These are phyloP conservation scores for Trichoderma koningiopsis DNA, from an alignment of 2,329 filamentous ascomycete genomes.

Conservation along the genomic window DNA sequence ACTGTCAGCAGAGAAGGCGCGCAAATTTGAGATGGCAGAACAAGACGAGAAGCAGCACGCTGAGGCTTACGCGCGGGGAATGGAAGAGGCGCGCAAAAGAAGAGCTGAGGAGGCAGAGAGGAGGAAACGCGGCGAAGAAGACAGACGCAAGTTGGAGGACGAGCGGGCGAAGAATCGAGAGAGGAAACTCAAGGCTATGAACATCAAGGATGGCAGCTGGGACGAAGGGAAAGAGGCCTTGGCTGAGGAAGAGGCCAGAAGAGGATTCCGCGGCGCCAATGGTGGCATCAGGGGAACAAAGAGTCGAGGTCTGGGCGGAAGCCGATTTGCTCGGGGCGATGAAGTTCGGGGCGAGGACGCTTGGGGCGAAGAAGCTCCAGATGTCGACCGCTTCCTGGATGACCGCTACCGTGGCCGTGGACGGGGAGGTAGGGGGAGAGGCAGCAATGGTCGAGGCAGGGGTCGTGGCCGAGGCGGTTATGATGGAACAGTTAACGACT, in stretches of 20 bases:
- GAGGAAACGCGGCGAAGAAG: slow-evolving; percentile 54
- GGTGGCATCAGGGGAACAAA: slow-evolving; percentile 45
- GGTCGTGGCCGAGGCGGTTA: slow-evolving; percentile 39
- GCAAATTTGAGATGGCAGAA: slow-evolving; percentile 61
- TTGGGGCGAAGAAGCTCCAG: slow-evolving; percentile 38
- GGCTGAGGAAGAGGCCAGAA: slow-evolving; percentile 45
- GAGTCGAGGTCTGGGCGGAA: slow-evolving; percentile 42
- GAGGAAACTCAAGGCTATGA: slow-evolving; percentile 62
- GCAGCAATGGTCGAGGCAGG: slow-evolving; percentile 38
- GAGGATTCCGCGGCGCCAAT: slow-evolving; percentile 47
- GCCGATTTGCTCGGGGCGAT: slow-evolving; percentile 45
- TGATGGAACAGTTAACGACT: slow-evolving; percentile 32
- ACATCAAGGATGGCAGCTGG: slow-evolving; percentile 57
- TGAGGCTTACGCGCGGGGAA: slow-evolving; percentile 55
- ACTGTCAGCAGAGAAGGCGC: slow-evolving; percentile 58
- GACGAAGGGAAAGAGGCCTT: slow-evolving; percentile 58
- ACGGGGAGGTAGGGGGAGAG: slow-evolving; percentile 37
- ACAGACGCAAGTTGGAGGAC: slow-evolving; percentile 55
- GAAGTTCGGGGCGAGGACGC: slow-evolving; percentile 43
- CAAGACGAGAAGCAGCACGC: slow-evolving; percentile 59
- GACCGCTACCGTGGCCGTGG: slow-evolving; percentile 39
- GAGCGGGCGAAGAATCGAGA: slow-evolving; percentile 63
- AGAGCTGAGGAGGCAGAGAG: slow-evolving; percentile 56
- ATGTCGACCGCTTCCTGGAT: slow-evolving; percentile 44
- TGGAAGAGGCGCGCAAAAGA: slow-evolving; percentile 57